Evolutionary conservation across 805 yeast species (phyloP).

Genomic region (Candida manassasensis): DNA sequence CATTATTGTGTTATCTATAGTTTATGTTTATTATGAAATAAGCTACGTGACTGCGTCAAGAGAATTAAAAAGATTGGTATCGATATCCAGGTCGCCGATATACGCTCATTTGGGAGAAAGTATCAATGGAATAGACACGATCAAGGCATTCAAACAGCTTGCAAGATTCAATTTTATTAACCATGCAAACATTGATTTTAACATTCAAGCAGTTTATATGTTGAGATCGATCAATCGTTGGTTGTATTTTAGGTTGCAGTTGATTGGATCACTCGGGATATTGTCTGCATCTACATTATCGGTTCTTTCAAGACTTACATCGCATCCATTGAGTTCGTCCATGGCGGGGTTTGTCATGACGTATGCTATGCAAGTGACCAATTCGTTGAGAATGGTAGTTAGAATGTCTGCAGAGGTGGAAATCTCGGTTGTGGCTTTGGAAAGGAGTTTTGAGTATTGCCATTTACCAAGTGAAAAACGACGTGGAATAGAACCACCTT

Average conservation of each 20-base stretch:
- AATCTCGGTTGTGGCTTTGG: conserved; percentile 60
- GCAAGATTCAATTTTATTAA: conserved; percentile 58
- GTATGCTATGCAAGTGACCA: conserved; percentile 55
- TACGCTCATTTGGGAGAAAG: conserved; percentile 82
- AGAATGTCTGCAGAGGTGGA: conserved; percentile 61
- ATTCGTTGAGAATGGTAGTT: conserved; percentile 51
- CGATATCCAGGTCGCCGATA: conserved; percentile 69
- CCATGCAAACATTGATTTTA: conserved; percentile 44
- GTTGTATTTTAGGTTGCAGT: conserved; percentile 58
- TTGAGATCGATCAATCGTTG: conserved; percentile 58
- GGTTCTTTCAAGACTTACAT: conserved; percentile 31
- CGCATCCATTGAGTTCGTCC: conserved; percentile 48
- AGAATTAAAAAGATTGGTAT: conserved; percentile 71
- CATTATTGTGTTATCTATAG: conserved; percentile 41
- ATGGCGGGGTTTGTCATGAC: conserved; percentile 62
- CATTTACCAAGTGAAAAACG: conserved; percentile 27
- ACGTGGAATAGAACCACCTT: conserved; percentile 30
- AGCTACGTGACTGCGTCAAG: conserved; percentile 68
- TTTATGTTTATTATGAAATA: conserved; percentile 67
- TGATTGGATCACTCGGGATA: conserved; percentile 54
- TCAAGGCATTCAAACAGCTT: conserved; percentile 69
- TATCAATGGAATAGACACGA: conserved; percentile 69
- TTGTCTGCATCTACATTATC: conserved; percentile 48
- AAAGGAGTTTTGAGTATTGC: conserved; percentile 60
- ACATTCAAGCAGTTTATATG: conserved; percentile 44